Conservation (phyloP, 2,329 filamentous ascomycete species). For the Epicoccum sorghinum region DNA sequence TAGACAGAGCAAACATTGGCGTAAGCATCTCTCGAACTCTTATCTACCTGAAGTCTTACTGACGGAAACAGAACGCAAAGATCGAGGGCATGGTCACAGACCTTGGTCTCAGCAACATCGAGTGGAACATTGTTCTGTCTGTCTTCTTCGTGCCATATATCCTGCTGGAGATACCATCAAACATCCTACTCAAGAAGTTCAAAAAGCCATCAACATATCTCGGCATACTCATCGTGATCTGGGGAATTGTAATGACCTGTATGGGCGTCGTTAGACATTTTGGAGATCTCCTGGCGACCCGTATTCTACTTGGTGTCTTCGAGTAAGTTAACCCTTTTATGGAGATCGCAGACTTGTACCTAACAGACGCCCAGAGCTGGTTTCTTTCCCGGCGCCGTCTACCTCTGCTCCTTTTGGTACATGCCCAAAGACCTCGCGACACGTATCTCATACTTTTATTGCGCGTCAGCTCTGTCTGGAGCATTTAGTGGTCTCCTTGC, state of each 20-base stretch:
- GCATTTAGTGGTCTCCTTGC: slow-evolving; percentile 52
- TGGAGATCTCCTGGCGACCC: slow-evolving; percentile 22
- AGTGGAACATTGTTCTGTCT: slow-evolving; percentile 66
- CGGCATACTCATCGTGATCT: slow-evolving; percentile 34
- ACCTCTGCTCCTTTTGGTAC: slow-evolving; percentile 44
- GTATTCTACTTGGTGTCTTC: slow-evolving; percentile 33
- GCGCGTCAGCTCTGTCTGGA: slow-evolving; percentile 46
- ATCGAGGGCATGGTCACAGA: slow-evolving; percentile 67
- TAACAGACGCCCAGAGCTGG: slow-evolving; percentile 20
- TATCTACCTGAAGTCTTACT: neutral
- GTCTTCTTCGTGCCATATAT: slow-evolving; percentile 62
- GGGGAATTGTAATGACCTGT: slow-evolving; percentile 36
- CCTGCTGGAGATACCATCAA: slow-evolving; percentile 48
- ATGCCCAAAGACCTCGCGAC: slow-evolving; percentile 43
- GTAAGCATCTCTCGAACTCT: slow-evolving; percentile 4
- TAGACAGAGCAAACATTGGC: slow-evolving; percentile 69
- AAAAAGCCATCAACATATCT: slow-evolving; percentile 37
- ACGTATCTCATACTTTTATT: slow-evolving; percentile 46
- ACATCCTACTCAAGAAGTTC: slow-evolving; percentile 49
- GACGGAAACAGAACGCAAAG: slow-evolving; percentile 55
- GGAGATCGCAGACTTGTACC: neutral
- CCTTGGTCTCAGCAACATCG: slow-evolving; percentile 57
- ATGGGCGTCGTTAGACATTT: slow-evolving; percentile 34
- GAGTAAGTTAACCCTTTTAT: slow-evolving; percentile 22
- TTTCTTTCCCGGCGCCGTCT: slow-evolving; percentile 46